Conservation (phyloP, 441 rosid genomes). For the Jatropha multifida region DNA sequence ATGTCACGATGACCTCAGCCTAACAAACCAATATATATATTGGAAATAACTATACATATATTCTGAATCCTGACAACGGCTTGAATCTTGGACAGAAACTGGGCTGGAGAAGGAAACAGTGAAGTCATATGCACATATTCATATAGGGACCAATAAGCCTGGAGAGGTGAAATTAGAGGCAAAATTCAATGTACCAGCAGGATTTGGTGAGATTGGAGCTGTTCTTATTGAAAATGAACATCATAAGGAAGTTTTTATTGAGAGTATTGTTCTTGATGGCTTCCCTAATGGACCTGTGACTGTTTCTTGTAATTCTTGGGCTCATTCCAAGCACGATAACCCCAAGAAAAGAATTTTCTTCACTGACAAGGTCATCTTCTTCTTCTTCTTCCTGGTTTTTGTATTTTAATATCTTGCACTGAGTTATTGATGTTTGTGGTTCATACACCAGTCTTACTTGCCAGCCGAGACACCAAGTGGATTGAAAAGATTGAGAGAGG, state of each 20-base stretch:
- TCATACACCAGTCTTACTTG: conserved; percentile 40
- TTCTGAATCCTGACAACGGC: not conserved
- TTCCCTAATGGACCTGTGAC: conserved; percentile 36
- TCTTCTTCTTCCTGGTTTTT: not conserved
- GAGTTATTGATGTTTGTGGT: too few relatives aligned
- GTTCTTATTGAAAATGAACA: conserved; percentile 52
- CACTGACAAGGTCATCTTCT: conserved; percentile 38
- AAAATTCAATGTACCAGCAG: conserved; percentile 40
- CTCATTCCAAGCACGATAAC: conserved; percentile 44
- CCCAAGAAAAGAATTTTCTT: conserved; percentile 56
- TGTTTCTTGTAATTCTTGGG: conserved; percentile 52
- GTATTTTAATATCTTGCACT: not conserved
- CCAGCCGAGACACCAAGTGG: conserved; percentile 56
- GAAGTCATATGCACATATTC: conserved; percentile 43
- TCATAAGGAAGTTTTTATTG: conserved; percentile 45
- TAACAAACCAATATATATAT: too few relatives aligned
- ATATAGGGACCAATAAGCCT: conserved; percentile 21
- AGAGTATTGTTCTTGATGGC: conserved; percentile 45
- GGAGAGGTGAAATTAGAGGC: conserved; percentile 42
- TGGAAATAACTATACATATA: too few relatives aligned
- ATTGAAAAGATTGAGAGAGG: conserved; percentile 41
- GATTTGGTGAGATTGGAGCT: conserved; percentile 62
- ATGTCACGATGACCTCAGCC: too few relatives aligned
- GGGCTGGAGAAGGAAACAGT: conserved; percentile 45
- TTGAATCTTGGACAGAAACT: conserved; percentile 27